phyloP scores from a whole-genome alignment of 768 basidiomycete genomes.

The Amanita molliuscula region DNA sequence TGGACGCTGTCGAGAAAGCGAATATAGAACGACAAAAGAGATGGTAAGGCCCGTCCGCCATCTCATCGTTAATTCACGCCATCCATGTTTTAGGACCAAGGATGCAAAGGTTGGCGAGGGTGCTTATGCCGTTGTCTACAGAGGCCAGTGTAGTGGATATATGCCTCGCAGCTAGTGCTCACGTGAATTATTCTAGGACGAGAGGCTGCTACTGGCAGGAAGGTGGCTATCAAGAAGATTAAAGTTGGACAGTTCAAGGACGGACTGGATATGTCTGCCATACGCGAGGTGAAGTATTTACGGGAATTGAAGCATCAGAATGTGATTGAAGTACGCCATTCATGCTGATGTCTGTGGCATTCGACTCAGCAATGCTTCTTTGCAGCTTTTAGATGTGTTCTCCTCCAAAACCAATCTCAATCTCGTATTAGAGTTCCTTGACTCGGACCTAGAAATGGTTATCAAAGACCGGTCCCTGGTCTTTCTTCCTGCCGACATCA shows the following conservation, averaged over 20 bases:
- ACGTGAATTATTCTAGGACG: constrained; percentile 37
- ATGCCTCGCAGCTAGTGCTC: not conserved
- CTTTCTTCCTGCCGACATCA: constrained; percentile 92
- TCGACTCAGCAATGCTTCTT: not conserved
- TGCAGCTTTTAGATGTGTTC: constrained; percentile 90
- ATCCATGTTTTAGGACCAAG: constrained; percentile 44
- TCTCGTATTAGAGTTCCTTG: constrained; percentile 92
- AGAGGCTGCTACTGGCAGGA: constrained; percentile 64
- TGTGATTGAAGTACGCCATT: constrained; percentile 69
- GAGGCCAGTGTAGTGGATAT: constrained; percentile 44
- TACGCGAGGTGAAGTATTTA: constrained; percentile 95
- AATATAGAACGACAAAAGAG: constrained; percentile 62
- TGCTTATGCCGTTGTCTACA: constrained; percentile 93
- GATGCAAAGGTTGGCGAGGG: constrained; percentile 84
- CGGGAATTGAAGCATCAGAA: constrained; percentile 92
- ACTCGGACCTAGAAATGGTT: constrained; percentile 93
- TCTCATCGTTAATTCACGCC: not conserved
- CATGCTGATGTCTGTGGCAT: not conserved
- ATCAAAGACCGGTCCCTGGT: constrained; percentile 91
- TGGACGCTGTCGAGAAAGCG: constrained; percentile 79
- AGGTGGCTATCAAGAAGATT: constrained; percentile 97
- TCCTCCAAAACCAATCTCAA: constrained; percentile 95
- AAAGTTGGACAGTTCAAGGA: constrained; percentile 96
- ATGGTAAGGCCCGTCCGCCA: constrained; percentile 33
- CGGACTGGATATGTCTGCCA: constrained; percentile 97